Percentiles rank a stretch among this genome's conserved stretches.
Evolutionary conservation across 176 grass and related monocot species (phyloP).

Genomic region (Bolboschoenus planiculmis): DNA sequence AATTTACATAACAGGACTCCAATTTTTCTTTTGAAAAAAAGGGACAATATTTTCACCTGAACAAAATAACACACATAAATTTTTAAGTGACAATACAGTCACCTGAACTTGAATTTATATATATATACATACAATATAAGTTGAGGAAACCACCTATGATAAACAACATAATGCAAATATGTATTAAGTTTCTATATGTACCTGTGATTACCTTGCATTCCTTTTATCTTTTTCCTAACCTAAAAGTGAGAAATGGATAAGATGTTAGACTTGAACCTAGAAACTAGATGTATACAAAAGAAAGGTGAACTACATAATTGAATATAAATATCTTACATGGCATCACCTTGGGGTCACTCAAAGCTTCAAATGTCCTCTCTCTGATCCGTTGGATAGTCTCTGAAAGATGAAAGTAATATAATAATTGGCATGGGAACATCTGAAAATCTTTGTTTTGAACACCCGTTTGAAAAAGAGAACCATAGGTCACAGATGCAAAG

Average conservation of each 20-base stretch:
- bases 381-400: conserved; percentile 68
- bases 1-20: background rate
- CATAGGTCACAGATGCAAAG: background rate
- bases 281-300: background rate
- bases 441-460: background rate
- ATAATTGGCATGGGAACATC: background rate
- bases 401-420: conserved; percentile 22
- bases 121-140: no score
- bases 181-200: conserved; percentile 15
- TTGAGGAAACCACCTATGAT: no score
- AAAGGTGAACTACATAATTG: conserved; percentile 21
- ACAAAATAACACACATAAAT: background rate
- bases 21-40: background rate
- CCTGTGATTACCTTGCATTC: conserved; percentile 52
- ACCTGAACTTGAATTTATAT: background rate
- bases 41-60: background rate
- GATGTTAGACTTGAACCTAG: background rate
- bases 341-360: conserved; percentile 98
- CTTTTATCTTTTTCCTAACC: conserved; percentile 80
- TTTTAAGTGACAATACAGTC: no score
- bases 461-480: background rate
- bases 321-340: conserved; percentile 57
- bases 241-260: conserved; percentile 26
- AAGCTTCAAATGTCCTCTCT: conserved; percentile 48
- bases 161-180: background rate